Base-by-base conservation (phyloP, 208 protist genomes). In the Polymyxa betae region DNA sequence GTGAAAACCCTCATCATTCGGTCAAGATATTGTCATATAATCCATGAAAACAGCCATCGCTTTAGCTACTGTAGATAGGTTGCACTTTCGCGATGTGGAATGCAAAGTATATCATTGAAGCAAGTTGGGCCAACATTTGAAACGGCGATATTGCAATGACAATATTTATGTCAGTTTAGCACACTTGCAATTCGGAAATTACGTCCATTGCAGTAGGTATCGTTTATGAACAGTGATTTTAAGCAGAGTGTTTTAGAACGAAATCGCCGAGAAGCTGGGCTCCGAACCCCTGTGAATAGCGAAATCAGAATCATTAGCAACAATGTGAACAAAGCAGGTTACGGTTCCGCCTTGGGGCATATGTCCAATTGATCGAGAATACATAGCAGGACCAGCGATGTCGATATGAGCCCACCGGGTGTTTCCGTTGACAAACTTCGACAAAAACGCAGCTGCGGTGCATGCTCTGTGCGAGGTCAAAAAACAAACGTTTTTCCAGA, bases 321-420 rank as follows among this genome's bases (percentile, higher is more conserved):
- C 72, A 82, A 35, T 82, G 72, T 82, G 72, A 40, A 5, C 5
- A 12, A n/a, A 82, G 16, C 16, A 43, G 16, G 5, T 40, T 82
- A 82, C 72, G 10, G 72, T 82, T 82, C 72, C 72, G 72, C 72
- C 72, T 43, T 82, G 5, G 16, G 72, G 72, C 72, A 82, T 82
- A 43, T 82, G 72, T 20, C 35, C 35, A n/a, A 82, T 43, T n/a
- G 72, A 20, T 43, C 40, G n/a, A 20, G 72, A 82, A 43, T 82
- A 82, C 72, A 82, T 82, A 16, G 72, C 72, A 40, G 72, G 72
- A 82, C 72, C 72, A 43, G 72, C 72, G 5, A 82, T 82, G n/a
- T 82, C 72, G 5, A 82, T 5, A 82, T 82, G 72, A 43, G 72
- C 72, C 72, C 72, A 82, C n/a, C 35, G 5, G 35, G 5, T 35